phyloP scores from a whole-genome alignment of 805 yeast species.

The Saccharomyces eubayanus region DNA sequence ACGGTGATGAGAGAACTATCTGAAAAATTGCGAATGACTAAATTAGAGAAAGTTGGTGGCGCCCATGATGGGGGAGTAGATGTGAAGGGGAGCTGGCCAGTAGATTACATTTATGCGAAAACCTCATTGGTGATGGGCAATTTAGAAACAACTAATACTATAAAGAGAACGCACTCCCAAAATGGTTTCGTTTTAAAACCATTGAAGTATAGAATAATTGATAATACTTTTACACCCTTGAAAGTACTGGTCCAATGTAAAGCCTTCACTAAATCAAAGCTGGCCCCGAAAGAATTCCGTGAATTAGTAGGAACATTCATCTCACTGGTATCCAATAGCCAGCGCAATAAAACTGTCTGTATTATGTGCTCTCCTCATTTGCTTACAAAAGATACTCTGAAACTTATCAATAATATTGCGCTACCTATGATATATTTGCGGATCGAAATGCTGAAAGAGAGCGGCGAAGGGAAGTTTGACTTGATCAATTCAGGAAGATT shows the following conservation, averaged over 20 bases:
- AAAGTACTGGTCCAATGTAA: constrained; percentile 29
- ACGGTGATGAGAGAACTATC: constrained; percentile 27
- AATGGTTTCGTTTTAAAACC: constrained; percentile 18
- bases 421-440: constrained; percentile 27
- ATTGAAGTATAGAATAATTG: constrained; percentile 9
- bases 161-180: constrained; percentile 9
- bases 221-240: constrained; percentile 6
- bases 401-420: constrained; percentile 20
- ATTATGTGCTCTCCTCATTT: constrained; percentile 29
- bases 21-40: constrained; percentile 19
- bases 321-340: constrained; percentile 10
- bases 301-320: constrained; percentile 28
- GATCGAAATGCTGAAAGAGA: constrained; percentile 18
- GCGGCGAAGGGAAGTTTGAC: constrained; percentile 14
- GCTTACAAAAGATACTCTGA: constrained; percentile 25
- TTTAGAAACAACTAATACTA: constrained; percentile 1
- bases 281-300: constrained; percentile 27
- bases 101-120: constrained; percentile 9
- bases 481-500: constrained; percentile 21
- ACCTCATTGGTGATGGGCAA: not conserved
- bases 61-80: constrained; percentile 31
- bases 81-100: constrained; percentile 24
- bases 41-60: constrained; percentile 25
- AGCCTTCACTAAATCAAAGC: constrained; percentile 22
- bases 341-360: constrained; percentile 17